These are phyloP conservation scores for Heliosperma pusillum DNA, from an alignment of 148 eudicot genomes.

Conservation along the genomic window DNA sequence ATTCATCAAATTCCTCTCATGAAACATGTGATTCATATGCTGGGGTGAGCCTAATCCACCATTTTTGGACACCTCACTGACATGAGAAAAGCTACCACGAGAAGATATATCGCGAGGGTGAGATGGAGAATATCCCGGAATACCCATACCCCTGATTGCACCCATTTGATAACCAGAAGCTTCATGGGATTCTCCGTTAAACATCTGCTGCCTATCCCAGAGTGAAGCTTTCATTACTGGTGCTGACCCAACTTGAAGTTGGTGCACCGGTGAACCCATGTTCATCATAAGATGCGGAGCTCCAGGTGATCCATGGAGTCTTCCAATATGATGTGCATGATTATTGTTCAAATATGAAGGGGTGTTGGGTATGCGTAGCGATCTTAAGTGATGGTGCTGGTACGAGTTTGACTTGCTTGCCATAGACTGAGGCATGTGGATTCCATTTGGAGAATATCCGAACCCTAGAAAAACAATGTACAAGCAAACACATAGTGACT, in stretches of 20 bases:
- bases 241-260: constrained; percentile 9
- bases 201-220: constrained; percentile 39
- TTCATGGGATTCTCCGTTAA: constrained; percentile 39
- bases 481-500: neutral
- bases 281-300: constrained; percentile 42
- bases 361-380: constrained; percentile 42
- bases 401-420: constrained; percentile 47
- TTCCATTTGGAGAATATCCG: constrained; percentile 43
- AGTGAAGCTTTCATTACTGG: constrained; percentile 20
- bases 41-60: constrained; percentile 40
- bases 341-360: constrained; percentile 45
- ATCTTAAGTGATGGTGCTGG: constrained; percentile 45
- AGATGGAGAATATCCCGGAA: constrained; percentile 39
- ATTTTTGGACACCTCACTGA: constrained; percentile 34
- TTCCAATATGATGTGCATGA: constrained; percentile 37
- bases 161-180: constrained; percentile 36
- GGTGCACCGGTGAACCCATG: constrained; percentile 34
- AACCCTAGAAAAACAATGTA: constrained; percentile 31
- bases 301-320: constrained; percentile 46
- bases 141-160: constrained; percentile 33
- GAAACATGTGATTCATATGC: constrained; percentile 38
- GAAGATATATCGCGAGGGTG: constrained; percentile 44
- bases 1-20: constrained; percentile 36
- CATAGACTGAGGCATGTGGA: constrained; percentile 38
- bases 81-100: constrained; percentile 27